These are phyloP conservation scores for Xanthoconium stramineum DNA, from an alignment of 768 basidiomycete genomes.

Conservation along the genomic window DNA sequence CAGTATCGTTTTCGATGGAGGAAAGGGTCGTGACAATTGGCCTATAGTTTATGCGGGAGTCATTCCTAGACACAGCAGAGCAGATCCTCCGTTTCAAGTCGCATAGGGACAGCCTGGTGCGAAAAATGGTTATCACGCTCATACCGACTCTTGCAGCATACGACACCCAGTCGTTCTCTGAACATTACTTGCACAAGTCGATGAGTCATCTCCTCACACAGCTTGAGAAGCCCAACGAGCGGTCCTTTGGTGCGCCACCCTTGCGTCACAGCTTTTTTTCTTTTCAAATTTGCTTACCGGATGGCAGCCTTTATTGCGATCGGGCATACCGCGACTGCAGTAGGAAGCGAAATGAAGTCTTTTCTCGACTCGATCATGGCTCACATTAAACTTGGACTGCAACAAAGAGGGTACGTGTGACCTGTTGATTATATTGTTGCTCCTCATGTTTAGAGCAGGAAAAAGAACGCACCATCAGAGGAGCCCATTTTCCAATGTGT, in stretches of 20 bases:
- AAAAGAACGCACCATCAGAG: slow-evolving; percentile 90
- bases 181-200: slow-evolving; percentile 87
- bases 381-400: slow-evolving; percentile 86
- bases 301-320: slow-evolving; percentile 87
- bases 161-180: slow-evolving; percentile 88
- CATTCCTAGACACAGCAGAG: slow-evolving; percentile 83
- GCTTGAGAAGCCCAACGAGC: slow-evolving; percentile 84
- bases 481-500: slow-evolving; percentile 98
- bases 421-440: not conserved
- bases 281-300: not conserved
- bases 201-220: slow-evolving; percentile 91
- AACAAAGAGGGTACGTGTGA: slow-evolving; percentile 69
- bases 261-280: slow-evolving; percentile 12
- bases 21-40: not conserved
- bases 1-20: not conserved
- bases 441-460: slow-evolving; percentile 36
- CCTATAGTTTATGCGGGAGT: slow-evolving; percentile 80
- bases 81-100: slow-evolving; percentile 85
- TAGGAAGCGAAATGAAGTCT: slow-evolving; percentile 92
- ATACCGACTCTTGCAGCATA: slow-evolving; percentile 94
- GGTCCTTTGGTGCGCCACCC: slow-evolving; percentile 65
- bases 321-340: slow-evolving; percentile 89
- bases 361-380: slow-evolving; percentile 90
- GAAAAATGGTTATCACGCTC: slow-evolving; percentile 92
- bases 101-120: slow-evolving; percentile 82